Base-by-base conservation (phyloP, 208 protist genomes). In the Leishmania tarentolae region DNA sequence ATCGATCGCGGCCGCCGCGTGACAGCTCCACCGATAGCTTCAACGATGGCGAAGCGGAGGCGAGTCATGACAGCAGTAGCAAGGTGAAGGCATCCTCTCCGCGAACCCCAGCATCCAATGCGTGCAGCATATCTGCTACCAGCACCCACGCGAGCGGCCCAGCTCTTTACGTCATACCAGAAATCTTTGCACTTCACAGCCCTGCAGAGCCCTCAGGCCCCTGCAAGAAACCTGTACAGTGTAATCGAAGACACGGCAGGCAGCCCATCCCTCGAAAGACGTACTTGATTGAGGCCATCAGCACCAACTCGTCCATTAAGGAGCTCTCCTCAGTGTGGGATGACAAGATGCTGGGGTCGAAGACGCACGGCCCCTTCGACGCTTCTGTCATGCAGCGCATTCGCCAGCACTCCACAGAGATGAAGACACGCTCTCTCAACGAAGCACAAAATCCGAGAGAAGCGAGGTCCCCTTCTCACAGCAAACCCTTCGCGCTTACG, bases 261-360 rank as follows among this genome's bases (percentile, higher is more conserved):
- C 8, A 53, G 31, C 79, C 75, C 21, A 68, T 79, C 17, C 78
- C 74, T 17, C 83, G 79, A 5, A 59, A 31, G 0, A 19, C n/a
- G 28, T 83, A n/a, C 65, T 37, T 75, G 24, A 80, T 87, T 11
- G 83, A 87, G 52, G 70, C 59, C 5, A 17, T 82, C 5, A 78
- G 80, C 66, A 21, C 70, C 52, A 56, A 87, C 50, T 77, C 74
- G 17, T 73, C 56, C 4, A 3, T 52, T 40, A 24, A 56, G 1
- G 83, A 79, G 68, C 70, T 80, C 7, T n/a, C 83, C 31, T 52
- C 31, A 4, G 3, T 66, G 8, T 73, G 28, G 19, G 83, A 87
- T 13, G 83, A 87, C 72, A 2, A 74, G 13, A 42, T 61, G 19
- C 68, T 87, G 15, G 83, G 79, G 13, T 56, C 13, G 0, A 19